phyloP scores from a whole-genome alignment of 495 filamentous ascomycete species.

The Penicillium longicatenatum region DNA sequence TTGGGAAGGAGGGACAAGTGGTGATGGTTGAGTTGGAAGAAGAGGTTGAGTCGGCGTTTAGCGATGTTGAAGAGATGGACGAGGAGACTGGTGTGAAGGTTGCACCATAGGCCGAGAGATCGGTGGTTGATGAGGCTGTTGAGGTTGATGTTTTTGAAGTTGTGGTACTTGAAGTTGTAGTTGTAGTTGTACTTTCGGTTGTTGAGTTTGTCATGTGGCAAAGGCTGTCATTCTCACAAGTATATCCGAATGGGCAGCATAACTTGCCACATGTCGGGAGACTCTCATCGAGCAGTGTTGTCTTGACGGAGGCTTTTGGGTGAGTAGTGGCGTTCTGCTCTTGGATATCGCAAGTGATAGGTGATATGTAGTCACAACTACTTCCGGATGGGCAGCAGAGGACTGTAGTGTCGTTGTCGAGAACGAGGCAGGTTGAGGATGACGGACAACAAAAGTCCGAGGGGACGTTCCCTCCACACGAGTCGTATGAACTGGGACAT shows the following conservation, averaged over 20 bases:
- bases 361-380: slow-evolving; percentile 64
- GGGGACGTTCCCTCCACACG: slow-evolving; percentile 62
- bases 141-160: slow-evolving; percentile 29
- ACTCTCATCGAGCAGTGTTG: slow-evolving; percentile 58
- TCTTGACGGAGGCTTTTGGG: slow-evolving; percentile 67
- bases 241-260: slow-evolving; percentile 82
- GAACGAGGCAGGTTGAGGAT: slow-evolving; percentile 59
- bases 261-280: slow-evolving; percentile 58
- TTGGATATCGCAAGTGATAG: slow-evolving; percentile 70
- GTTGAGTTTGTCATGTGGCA: slow-evolving; percentile 42
- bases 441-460: slow-evolving; percentile 74
- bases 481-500: slow-evolving; percentile 49
- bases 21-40: slow-evolving; percentile 7
- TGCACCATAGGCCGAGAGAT: slow-evolving; percentile 18
- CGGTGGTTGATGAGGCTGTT: slow-evolving; percentile 22
- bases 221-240: slow-evolving; percentile 53
- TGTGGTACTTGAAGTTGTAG: slow-evolving; percentile 23
- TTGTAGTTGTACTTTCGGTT: slow-evolving; percentile 27
- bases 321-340: slow-evolving; percentile 63
- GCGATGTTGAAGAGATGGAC: slow-evolving; percentile 20
- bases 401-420: slow-evolving; percentile 67
- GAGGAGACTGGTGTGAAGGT: slow-evolving; percentile 24
- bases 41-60: slow-evolving; percentile 17
- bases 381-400: slow-evolving; percentile 73
- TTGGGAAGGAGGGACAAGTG: slow-evolving; percentile 47